Evolutionary conservation across 2,329 filamentous ascomycete genomes (phyloP), one percentile per base, ranked within the genome.

Genomic region (Teratosphaeriaceae sp.): DNA sequence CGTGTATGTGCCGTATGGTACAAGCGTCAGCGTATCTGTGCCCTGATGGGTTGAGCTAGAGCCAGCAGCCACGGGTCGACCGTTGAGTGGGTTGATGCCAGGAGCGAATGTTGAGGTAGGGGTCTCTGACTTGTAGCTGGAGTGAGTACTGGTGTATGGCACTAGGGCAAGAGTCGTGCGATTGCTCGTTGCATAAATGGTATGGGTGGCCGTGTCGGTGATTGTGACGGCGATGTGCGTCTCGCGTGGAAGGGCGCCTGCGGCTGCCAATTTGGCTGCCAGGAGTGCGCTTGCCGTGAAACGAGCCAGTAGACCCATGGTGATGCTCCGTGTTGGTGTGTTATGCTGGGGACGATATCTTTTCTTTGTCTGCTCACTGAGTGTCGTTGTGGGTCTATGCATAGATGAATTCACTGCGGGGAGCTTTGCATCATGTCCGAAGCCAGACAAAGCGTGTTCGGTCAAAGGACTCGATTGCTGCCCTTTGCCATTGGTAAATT

Each of bases 61-160:
- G 20, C 15, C 18, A 4, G 8, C n/a, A 13, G 33, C 18, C 5
- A 31, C 30, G 9, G 40, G 43, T 1, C 35, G 16, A 24, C 44
- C 42, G 31, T 44, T 47, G 43, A 43, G 40, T 5, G 46, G 43
- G 33, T 48, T 45, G 13, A 29, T 18, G 23, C 35, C 43, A 19
- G 43, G 30, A 38, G 15, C 24, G 9, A 36, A 27, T 22, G 31
- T 34, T 24, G 33, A 20, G 16, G 8, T 35, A 12, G 40, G 29
- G 19, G 21, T 9, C 6, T 19, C 31, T n/a, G 20, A n/a, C 4
- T 20, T 15, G 16, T 18, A 18, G 27, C 23, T 24, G 22, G 20
- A 36, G 19, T 12, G 11, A 11, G 40, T 42, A n/a, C 21, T 35
- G 16, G 19, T 37, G 34, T 43, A 38, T 13, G 33, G 26, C 16